Evolutionary conservation across 2,329 filamentous ascomycete species (phyloP).

Genomic region (Calonectria pauciramosa): DNA sequence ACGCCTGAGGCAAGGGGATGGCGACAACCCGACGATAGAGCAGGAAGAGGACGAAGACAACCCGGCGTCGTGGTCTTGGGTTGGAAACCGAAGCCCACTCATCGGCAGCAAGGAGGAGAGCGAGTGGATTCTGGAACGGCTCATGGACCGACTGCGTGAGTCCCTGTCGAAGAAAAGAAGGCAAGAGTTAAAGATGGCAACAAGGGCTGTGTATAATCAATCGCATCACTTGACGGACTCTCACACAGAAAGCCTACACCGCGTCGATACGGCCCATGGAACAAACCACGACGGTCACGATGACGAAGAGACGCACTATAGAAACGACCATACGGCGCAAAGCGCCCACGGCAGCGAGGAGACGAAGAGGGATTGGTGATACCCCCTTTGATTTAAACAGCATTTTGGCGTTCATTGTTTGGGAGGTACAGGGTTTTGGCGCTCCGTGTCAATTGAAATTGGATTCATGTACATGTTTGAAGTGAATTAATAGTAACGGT

Average conservation of each 20-base stretch:
- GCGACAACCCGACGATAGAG: not conserved
- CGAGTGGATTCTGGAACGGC: constrained; percentile 79
- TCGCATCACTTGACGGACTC: constrained; percentile 12
- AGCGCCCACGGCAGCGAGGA: not conserved
- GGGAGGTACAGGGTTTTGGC: not conserved
- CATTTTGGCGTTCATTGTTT: not conserved
- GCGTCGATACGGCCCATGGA: not conserved
- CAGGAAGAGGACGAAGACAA: constrained; percentile 45
- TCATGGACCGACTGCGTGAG: constrained; percentile 67
- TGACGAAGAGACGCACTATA: not conserved
- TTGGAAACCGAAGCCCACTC: constrained; percentile 76
- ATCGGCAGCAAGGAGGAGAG: constrained; percentile 78
- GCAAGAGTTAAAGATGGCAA: constrained; percentile 25
- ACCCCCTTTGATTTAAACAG: not conserved
- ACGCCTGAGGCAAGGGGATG: not conserved
- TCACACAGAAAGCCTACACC: not conserved
- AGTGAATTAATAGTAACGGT: not conserved
- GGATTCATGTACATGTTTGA: not conserved
- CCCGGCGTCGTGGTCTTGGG: constrained; percentile 74
- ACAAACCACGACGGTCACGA: not conserved
- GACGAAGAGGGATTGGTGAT: constrained; percentile 12
- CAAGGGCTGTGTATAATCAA: constrained; percentile 23
- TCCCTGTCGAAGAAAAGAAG: constrained; percentile 43
- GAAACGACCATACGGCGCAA: not conserved
- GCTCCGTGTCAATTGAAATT: not conserved